Base-by-base conservation (phyloP, 2,329 filamentous ascomycete species). In the Rutstroemia sp. region DNA sequence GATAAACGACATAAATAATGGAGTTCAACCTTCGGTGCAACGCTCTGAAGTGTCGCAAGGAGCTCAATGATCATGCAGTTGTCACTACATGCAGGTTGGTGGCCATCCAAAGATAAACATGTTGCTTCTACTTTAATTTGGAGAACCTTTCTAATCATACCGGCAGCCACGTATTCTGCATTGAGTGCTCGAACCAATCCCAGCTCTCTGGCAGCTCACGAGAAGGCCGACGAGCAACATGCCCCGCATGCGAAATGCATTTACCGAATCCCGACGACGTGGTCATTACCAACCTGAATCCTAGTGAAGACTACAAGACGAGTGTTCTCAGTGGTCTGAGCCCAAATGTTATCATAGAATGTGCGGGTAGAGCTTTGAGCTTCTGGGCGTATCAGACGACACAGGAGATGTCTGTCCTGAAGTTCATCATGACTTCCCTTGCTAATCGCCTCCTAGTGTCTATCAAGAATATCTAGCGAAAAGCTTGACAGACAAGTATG, bases 371-470 rank as follows among this genome's bases (percentile, higher is more conserved):
- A 62, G 90, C 86, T 1, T 71, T 96, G 61, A 82, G 80, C 34
- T 96, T 96, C 68, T 95, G 90, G 86, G 85, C 83, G 30, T 96
- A 95, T 65, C 91, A 96, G 68, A 84, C 85, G 19, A 84, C 84
- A 2, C 88, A 94, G 65, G 88, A 96, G 71, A 87, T 95, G 87
- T 90, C 65, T 61, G 77, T 69, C n/a, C 12, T 5, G 21, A 10
- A 30, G 9, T 16, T 30, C 27, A 7, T 25, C 39, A 25, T 30
- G n/a, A 54, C 63, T 68, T 48, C 68, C 56, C 57, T 44, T 45
- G 53, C 63, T 63, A 64, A 66, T 58, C 46, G 56, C 48, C 39
- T 51, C 25, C 50, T 58, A 89, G 86, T 57, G 79, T 86, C 52
- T 95, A 92, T 65, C 88, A 95, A 67, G 85, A 90, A 63, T 84